Evolutionary conservation across 1,284 basidiomycete species (phyloP).

Genomic region (Cutaneotrichosporon spelunceum): DNA sequence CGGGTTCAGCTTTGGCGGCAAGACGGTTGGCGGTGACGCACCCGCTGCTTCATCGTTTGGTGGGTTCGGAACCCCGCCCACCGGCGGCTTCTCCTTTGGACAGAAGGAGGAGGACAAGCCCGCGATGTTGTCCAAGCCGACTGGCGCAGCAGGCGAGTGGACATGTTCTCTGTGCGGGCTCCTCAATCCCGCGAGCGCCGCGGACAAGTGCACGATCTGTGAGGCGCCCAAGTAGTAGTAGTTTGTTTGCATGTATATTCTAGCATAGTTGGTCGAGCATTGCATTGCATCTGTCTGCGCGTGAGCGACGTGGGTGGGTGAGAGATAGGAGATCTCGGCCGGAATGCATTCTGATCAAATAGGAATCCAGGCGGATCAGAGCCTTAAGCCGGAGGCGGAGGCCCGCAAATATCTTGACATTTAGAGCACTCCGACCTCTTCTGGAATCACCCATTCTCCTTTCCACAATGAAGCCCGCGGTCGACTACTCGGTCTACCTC

Average conservation of each 20-base stretch:
- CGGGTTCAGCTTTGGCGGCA: conserved; percentile 17
- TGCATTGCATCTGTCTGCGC: not conserved
- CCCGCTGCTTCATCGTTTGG: conserved; percentile 7
- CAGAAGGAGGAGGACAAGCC: not conserved
- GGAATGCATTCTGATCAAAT: not conserved
- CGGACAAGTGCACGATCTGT: conserved; percentile 58
- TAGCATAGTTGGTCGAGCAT: not conserved
- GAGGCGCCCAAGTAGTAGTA: conserved; percentile 49
- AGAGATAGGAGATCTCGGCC: not conserved
- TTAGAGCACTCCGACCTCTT: too few relatives aligned
- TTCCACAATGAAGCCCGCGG: conserved; percentile 32
- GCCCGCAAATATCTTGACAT: not conserved
- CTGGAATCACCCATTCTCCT: not conserved
- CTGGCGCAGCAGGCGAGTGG: conserved; percentile 46
- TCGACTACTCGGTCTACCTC: conserved; percentile 79
- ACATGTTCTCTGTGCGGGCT: conserved; percentile 56
- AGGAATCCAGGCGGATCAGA: not conserved
- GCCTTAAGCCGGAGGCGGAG: too few relatives aligned
- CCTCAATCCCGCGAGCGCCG: conserved; percentile 54
- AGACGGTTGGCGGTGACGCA: conserved; percentile 5
- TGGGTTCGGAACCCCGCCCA: conserved; percentile 9
- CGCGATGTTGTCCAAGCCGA: conserved; percentile 10
- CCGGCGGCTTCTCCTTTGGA: conserved; percentile 20
- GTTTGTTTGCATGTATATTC: not conserved
- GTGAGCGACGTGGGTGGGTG: not conserved